Evolutionary conservation across 176 grass and related monocot species (phyloP), one percentile per base, ranked within the genome.

Genomic region (Carex littledalei): DNA sequence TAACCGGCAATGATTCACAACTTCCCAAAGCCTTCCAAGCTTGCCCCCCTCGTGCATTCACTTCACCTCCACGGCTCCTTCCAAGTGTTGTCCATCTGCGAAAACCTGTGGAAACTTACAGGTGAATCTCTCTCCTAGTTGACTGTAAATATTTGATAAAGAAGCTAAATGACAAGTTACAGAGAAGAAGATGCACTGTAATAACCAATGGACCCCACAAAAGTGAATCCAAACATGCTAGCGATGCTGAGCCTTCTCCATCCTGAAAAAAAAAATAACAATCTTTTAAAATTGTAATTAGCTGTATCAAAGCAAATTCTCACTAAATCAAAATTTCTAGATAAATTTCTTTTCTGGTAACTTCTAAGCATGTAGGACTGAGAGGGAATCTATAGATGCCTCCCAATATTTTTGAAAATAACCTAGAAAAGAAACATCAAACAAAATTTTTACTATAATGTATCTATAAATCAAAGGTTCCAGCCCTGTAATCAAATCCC

Each of bases 211-310:
- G 96, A 93, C 76, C 93, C 96, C 84, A 95, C 91, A 77, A 95
- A 94, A 88, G 93, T 94, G 89, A 94, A 92, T 73, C 96, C 96
- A 81, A 95, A 95, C 76, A 90, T 95, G 73, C 96, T 99, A 73
- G 93, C 92, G 69, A 93, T 92, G 18, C 86, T 93, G 39, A 93
- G 91, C 81, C 62, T 98, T n/a, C n/a, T n/a, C n/a, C n/a, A n/a
- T n/a, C n/a, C n/a, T n/a, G n/a, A n/a, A n/a, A n/a, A n/a, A n/a
- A n/a, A n/a, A n/a, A n/a, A n/a, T n/a, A n/a, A n/a, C n/a, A n/a
- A n/a, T n/a, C n/a, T n/a, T n/a, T n/a, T n/a, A n/a, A n/a, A n/a
- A n/a, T n/a, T n/a, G n/a, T n/a, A n/a, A n/a, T n/a, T n/a, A n/a
- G n/a, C n/a, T n/a, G n/a, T n/a, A n/a, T n/a, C n/a, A n/a, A n/a